Conservation (phyloP, 2,329 filamentous ascomycete genomes). For the Fusarium sp. region DNA sequence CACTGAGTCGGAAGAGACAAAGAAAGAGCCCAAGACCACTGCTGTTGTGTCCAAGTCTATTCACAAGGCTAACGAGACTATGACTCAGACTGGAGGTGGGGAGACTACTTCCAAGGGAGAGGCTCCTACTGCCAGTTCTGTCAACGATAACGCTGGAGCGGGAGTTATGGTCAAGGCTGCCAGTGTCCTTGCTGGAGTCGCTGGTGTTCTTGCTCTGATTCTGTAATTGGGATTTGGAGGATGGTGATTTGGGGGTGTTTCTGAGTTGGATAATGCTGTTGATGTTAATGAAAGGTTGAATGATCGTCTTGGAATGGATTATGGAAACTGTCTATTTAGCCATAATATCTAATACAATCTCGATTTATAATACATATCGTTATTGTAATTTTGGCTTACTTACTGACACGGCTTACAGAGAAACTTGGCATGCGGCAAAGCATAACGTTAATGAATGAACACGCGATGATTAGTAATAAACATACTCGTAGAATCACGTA, state of each 20-base stretch:
- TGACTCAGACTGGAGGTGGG: background rate
- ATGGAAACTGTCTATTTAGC: background rate
- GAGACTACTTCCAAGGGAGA: background rate
- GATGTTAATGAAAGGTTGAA: background rate
- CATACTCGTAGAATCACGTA: too few relatives aligned
- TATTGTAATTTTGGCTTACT: background rate
- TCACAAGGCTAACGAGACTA: background rate
- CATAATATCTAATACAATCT: background rate
- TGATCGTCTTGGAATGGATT: background rate
- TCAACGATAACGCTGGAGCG: background rate
- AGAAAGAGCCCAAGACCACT: background rate
- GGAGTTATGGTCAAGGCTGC: slow-evolving; percentile 1
- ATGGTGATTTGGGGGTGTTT: too few relatives aligned
- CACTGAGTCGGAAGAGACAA: background rate
- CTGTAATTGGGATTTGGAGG: background rate
- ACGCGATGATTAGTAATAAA: slow-evolving; percentile 6
- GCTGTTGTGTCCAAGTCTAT: background rate
- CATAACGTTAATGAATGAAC: background rate
- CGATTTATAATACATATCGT: background rate
- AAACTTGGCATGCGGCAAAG: too few relatives aligned
- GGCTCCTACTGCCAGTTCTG: background rate
- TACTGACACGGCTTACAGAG: background rate
- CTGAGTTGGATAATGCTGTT: too few relatives aligned
- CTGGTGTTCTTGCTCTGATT: background rate
- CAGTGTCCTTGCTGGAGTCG: slow-evolving; percentile 1